Evolutionary conservation across 2,329 filamentous ascomycete species (phyloP).

Genomic region (Cercospora zeae-maydis): DNA sequence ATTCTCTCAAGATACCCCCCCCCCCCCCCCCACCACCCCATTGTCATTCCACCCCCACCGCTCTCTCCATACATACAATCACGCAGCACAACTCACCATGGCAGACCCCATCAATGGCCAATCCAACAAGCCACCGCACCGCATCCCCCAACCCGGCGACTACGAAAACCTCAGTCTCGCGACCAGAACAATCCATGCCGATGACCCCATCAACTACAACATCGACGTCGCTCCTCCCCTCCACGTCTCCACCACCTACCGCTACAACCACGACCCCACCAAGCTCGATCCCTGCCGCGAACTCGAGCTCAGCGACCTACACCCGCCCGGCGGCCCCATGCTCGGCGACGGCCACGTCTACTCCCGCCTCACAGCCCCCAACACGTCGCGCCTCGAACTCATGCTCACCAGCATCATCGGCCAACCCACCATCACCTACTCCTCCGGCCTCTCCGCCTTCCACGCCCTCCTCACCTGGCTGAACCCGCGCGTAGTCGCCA

Average conservation of each 20-base stretch:
- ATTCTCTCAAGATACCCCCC: not conserved
- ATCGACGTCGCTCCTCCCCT: slow-evolving; percentile 81
- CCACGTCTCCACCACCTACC: slow-evolving; percentile 88
- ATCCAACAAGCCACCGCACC: slow-evolving; percentile 21
- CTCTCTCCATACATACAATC: not conserved
- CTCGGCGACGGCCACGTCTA: slow-evolving; percentile 70
- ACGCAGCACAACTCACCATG: slow-evolving; percentile 1
- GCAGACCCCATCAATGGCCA: slow-evolving; percentile 19
- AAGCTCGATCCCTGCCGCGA: slow-evolving; percentile 47
- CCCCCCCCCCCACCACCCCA: not conserved
- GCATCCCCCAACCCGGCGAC: slow-evolving; percentile 19
- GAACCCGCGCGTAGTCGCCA: slow-evolving; percentile 77
- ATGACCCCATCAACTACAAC: slow-evolving; percentile 36
- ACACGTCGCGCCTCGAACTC: slow-evolving; percentile 78
- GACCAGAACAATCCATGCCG: slow-evolving; percentile 36
- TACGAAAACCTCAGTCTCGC: slow-evolving; percentile 28
- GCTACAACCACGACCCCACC: slow-evolving; percentile 70
- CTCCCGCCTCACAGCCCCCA: slow-evolving; percentile 74
- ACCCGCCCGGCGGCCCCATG: slow-evolving; percentile 38
- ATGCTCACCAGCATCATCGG: slow-evolving; percentile 71
- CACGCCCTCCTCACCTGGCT: slow-evolving; percentile 81
- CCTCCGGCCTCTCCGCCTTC: slow-evolving; percentile 81
- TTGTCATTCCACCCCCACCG: not conserved
- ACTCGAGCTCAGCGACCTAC: slow-evolving; percentile 22
- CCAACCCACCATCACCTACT: slow-evolving; percentile 70